A percentile compares a stretch with the other conserved stretches of the same genome.
Evolutionary conservation across 2,329 filamentous ascomycete genomes (phyloP).

Genomic region (Huntiella omanensis): DNA sequence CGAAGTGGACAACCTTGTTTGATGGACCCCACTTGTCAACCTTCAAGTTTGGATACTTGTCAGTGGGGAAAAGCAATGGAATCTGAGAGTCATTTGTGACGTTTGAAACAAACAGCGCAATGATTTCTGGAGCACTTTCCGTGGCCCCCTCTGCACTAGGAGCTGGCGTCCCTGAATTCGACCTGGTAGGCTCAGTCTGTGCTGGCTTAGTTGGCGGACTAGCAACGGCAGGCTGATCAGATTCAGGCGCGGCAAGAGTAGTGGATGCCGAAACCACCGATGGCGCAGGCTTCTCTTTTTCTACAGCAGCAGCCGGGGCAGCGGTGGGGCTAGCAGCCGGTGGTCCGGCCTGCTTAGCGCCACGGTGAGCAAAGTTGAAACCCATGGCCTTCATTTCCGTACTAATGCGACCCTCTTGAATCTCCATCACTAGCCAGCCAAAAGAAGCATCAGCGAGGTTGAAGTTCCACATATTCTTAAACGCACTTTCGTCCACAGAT

Average conservation of each 20-base stretch:
- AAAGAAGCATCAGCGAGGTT: constrained; percentile 95
- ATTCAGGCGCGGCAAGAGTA: constrained; percentile 11
- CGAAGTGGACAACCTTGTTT: constrained; percentile 77
- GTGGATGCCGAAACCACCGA: constrained; percentile 18
- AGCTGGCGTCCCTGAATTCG: constrained; percentile 25
- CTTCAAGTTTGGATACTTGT: constrained; percentile 69
- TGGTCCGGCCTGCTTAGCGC: constrained; percentile 48
- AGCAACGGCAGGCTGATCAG: constrained; percentile 17
- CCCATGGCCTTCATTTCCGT: constrained; percentile 98
- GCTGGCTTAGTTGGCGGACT: constrained; percentile 25
- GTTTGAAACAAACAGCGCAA: constrained; percentile 80
- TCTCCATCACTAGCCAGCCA: constrained; percentile 84
- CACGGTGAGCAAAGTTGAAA: constrained; percentile 96
- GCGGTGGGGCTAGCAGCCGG: constrained; percentile 19
- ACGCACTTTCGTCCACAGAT: constrained; percentile 92
- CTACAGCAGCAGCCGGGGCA: constrained; percentile 12
- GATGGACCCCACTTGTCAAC: constrained; percentile 61
- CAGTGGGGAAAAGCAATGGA: constrained; percentile 61
- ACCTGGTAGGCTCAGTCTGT: too few species aligned
- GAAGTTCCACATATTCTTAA: constrained; percentile 99
- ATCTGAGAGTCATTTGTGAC: constrained; percentile 69
- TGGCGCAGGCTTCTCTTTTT: constrained; percentile 14
- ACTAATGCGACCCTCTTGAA: constrained; percentile 87
- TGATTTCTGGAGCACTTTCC: constrained; percentile 41
- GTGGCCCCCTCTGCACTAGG: constrained; percentile 35